phyloP scores from a whole-genome alignment of 192 early-diverging fungal genomes.

The Hyaloraphidium curvatum region DNA sequence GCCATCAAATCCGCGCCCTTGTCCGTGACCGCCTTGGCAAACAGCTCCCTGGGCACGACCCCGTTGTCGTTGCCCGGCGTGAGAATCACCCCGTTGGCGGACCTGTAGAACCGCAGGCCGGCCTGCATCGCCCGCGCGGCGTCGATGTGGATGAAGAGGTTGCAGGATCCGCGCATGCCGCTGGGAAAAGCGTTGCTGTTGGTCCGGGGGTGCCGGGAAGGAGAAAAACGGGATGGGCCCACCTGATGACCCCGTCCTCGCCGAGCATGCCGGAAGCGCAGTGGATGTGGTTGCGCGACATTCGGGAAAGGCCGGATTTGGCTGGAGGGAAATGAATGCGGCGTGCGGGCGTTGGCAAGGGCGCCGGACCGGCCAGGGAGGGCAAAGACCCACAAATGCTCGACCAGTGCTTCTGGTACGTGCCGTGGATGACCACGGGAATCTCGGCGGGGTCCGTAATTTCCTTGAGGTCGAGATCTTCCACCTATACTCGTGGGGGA shows the following conservation, averaged over 20 bases:
- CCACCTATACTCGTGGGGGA: no score
- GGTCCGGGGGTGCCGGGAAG: not conserved
- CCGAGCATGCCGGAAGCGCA: constrained; percentile 51
- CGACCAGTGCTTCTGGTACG: constrained; percentile 27
- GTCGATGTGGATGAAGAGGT: constrained; percentile 71
- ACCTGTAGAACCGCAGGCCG: constrained; percentile 54
- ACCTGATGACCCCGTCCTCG: constrained; percentile 49
- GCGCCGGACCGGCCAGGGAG: no score
- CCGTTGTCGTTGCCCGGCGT: constrained; percentile 42
- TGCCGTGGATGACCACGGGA: constrained; percentile 50
- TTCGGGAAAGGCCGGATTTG: constrained; percentile 40
- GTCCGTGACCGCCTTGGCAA: constrained; percentile 27
- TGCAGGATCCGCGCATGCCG: constrained; percentile 46
- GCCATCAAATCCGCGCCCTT: no score
- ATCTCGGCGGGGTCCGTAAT: constrained; percentile 22
- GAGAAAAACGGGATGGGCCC: constrained; percentile 9
- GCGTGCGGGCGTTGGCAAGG: no score
- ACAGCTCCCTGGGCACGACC: constrained; percentile 41
- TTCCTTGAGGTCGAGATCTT: constrained; percentile 22
- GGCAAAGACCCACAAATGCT: constrained; percentile 22
- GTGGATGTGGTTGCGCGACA: constrained; percentile 82
- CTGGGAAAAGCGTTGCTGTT: constrained; percentile 1
- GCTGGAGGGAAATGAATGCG: not conserved
- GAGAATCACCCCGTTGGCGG: constrained; percentile 65
- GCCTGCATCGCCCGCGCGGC: constrained; percentile 39